Base-by-base conservation (phyloP, 2,329 filamentous ascomycete species). In the Xylariaceae sp. region DNA sequence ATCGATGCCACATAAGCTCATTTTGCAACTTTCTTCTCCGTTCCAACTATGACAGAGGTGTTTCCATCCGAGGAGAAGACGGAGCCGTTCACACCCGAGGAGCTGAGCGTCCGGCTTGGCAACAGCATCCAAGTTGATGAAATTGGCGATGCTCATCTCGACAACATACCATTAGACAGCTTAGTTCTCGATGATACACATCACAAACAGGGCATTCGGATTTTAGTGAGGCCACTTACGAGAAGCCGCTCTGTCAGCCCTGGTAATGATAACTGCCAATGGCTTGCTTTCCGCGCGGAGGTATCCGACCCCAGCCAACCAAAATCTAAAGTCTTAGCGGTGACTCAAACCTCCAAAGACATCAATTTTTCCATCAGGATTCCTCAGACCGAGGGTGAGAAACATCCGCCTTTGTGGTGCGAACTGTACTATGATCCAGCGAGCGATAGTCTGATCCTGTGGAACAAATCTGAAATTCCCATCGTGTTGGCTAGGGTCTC, bases 351-450 rank as follows among this genome's bases (percentile, higher is more conserved):
- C 5, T 73, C 75, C 55, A 76, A 76, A 61, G 80, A 83, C 65
- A 81, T 82, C 72, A 83, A 81, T 56, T 83, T 83, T 61, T 78
- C 77, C 38, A 78, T 83, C 54, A 72, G 75, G 45, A 80, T 83
- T 51, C 81, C 80, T 50, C 70, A 68, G 46, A 67, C 70, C 39
- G 71, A 76, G 51, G 68, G 68, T 41, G 71, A 73, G 42, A 69
- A 70, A 7, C 69, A 76, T 14, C 78, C 78, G 14, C 73, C 76
- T 5, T 60, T 83, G n/a, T 82, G 77, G 77, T 83, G 79, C 63
- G 79, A 83, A 64, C 69, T 84, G 34, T 83, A 82, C 60, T 83
- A 83, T 58, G 78, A 83, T 64, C 80, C 81, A 14, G 71, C 75
- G 56, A 82, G 80, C 67, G 80, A 83, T 63, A 77, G 78, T 63